These are phyloP conservation scores for Cicer judaicum DNA, from an alignment of 306 rosid species.

Conservation along the genomic window DNA sequence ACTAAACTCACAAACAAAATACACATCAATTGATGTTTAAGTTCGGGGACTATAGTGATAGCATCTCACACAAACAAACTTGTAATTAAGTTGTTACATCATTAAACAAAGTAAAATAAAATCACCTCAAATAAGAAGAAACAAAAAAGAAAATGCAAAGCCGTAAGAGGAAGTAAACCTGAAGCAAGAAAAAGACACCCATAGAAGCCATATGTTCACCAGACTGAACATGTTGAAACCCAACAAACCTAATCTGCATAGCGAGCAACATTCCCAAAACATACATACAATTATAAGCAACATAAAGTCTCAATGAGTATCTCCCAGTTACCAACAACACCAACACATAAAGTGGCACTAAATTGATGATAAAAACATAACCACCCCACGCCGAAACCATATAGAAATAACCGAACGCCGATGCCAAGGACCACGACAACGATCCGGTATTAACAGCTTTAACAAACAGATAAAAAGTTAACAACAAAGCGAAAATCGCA, in stretches of 20 bases:
- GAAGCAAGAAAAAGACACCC: slow-evolving; percentile 99
- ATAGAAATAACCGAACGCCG: slow-evolving; percentile 95
- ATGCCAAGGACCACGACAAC: slow-evolving; percentile 85
- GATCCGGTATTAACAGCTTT: slow-evolving; percentile 96
- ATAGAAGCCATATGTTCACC: slow-evolving; percentile 99
- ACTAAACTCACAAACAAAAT: too few species aligned
- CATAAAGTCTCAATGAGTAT: slow-evolving; percentile 86
- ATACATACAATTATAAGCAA: slow-evolving; percentile 93
- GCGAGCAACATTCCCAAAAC: slow-evolving; percentile 95
- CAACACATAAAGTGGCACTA: slow-evolving; percentile 87
- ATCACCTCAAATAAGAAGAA: neutral
- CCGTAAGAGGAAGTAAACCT: slow-evolving; percentile 59
- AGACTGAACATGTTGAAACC: slow-evolving; percentile 98
- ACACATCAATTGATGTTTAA: too few species aligned
- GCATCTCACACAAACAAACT: neutral
- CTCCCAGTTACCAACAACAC: slow-evolving; percentile 87
- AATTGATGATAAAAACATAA: slow-evolving; percentile 83
- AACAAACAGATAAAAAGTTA: slow-evolving; percentile 86
- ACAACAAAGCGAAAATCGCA: slow-evolving; percentile 82
- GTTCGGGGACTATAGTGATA: too few species aligned
- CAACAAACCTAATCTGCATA: slow-evolving; percentile 98
- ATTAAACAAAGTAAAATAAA: neutral
- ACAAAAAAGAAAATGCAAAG: neutral
- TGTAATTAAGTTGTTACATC: neutral
- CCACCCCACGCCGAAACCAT: slow-evolving; percentile 99